Base-by-base conservation (phyloP, 116 monocot genomes). In the Posidonia oceanica region DNA sequence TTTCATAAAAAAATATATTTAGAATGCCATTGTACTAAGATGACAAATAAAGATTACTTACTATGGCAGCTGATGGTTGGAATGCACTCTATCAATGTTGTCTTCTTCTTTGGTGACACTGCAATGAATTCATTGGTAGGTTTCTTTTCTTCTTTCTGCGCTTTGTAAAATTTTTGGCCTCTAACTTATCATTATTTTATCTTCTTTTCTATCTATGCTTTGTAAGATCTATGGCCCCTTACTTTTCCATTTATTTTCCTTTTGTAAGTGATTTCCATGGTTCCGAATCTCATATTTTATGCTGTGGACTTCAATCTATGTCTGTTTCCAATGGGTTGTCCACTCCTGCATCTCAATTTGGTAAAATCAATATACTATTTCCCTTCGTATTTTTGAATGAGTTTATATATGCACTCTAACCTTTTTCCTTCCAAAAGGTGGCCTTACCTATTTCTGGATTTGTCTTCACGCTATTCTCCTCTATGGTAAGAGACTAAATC, bases 381-480 rank as follows among this genome's bases (percentile, higher is more conserved):
- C 14, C 10, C 17, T 0, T 63, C 14, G 68, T 10, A 17, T 20
- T 42, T 40, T 59, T n/a, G 58, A 44, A 60, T 14, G 20, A 20
- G 3, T 48, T 0, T 60, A 1, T n/a, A n/a, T n/a, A n/a, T 71
- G 37, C 39, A 15, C 2, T 16, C 36, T 62, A 18, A 18, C 14
- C 5, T 63, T 73, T 73, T 53, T 58, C 74, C 29, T 29, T 55
- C 54, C 1, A 65, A 39, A 76, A 98, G 98, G 98, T 98, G 93
- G 98, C 98, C 98, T 29, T 93, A 98, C 64, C 93, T 93, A 68
- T 98, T 98, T 72, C 83, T 98, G 23, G 90, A 98, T 54, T 72
- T 93, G 73, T 79, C 84, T 38, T 86, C 81, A 3, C 41, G 71
- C 64, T 77, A 74, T 61, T 80, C 98, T 20, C 98, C 98, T 20